These are phyloP conservation scores for Thelonectria blattea DNA, from an alignment of 2,329 filamentous ascomycete genomes.

Conservation along the genomic window DNA sequence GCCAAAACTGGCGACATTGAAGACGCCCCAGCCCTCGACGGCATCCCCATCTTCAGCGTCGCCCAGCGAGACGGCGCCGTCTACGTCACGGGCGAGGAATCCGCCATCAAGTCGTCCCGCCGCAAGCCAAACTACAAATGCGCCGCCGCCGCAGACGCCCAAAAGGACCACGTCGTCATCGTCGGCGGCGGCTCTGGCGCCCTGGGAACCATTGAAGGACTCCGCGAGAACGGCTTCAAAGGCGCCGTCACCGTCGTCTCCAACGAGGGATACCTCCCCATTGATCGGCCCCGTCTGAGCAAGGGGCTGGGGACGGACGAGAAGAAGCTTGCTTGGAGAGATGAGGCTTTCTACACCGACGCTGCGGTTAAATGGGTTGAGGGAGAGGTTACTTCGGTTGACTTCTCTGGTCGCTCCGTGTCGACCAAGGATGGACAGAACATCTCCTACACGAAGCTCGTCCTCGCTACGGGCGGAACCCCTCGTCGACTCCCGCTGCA, in stretches of 20 bases:
- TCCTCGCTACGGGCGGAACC: constrained; percentile 86
- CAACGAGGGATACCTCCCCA: constrained; percentile 82
- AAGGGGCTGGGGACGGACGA: constrained; percentile 88
- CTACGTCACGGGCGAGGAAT: constrained; percentile 82
- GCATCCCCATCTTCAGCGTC: constrained; percentile 83
- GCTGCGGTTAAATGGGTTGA: constrained; percentile 63
- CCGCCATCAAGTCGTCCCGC: constrained; percentile 76
- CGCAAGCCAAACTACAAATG: constrained; percentile 78
- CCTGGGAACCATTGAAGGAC: constrained; percentile 79
- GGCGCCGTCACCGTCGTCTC: constrained; percentile 84
- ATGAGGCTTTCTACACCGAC: constrained; percentile 76
- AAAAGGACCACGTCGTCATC: constrained; percentile 75
- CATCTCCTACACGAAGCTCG: constrained; percentile 83
- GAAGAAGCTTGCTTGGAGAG: constrained; percentile 77
- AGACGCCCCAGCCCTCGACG: constrained; percentile 88
- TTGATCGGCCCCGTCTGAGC: constrained; percentile 94
- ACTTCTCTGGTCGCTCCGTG: constrained; percentile 77
- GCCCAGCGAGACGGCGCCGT: constrained; percentile 81
- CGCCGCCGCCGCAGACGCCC: constrained; percentile 52
- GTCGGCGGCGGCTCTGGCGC: constrained; percentile 88
- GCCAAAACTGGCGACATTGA: constrained; percentile 90
- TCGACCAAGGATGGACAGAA: constrained; percentile 75
- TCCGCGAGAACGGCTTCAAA: constrained; percentile 80
- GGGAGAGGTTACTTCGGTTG: constrained; percentile 73
- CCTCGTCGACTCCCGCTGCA: constrained; percentile 77